Base-by-base conservation (phyloP, 192 early-diverging fungal genomes). In the Dimargaris xerosporica region DNA sequence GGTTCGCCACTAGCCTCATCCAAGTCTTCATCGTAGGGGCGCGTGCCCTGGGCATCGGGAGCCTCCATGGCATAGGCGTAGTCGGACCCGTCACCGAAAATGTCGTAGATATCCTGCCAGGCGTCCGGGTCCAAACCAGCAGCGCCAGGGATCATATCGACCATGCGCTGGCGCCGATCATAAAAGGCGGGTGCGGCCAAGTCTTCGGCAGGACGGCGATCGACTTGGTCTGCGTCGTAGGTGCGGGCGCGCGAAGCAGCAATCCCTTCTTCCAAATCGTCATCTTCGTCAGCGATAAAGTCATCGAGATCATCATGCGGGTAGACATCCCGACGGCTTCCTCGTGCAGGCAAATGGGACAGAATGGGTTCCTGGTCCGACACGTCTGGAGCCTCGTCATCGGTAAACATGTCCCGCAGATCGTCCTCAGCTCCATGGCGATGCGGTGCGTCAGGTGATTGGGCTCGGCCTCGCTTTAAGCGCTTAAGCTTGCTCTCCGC, bases 31-130 rank as follows among this genome's bases (percentile, higher is more conserved):
- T 65, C 70, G 21, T 53, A 41, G 26, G 46, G 39, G 19, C 45
- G 60, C 0, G 25, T 16, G 15, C 48, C 67, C 26, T 52, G 54
- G 19, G 42, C 64, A 19, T 23, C 55, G 13, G 61, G 64, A 42
- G 21, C 43, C 13, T 53, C 46, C 73, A 77, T 72, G 64, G 70
- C 73, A 79, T 72, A 68, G 17, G 77, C 83, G 64, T 98, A 98
- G 44, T 98, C 91, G n/a, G 73, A 80, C 65, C 90, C 91, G 62
- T 86, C 87, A 30, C 91, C 94, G 75, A 98, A 95, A n/a, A 95
- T 83, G 61, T 91, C 86, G 51, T 87, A 81, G 67, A 89, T 81
- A 64, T 94, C 88, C 47, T 78, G 71, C 80, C 85, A 83, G 31
- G 81, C 63, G 74, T 89, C 76, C 50, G 67, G 82, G 75, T 70